Evolutionary conservation across 495 filamentous ascomycete species (phyloP).

Genomic region (Aspergillus biplanus): DNA sequence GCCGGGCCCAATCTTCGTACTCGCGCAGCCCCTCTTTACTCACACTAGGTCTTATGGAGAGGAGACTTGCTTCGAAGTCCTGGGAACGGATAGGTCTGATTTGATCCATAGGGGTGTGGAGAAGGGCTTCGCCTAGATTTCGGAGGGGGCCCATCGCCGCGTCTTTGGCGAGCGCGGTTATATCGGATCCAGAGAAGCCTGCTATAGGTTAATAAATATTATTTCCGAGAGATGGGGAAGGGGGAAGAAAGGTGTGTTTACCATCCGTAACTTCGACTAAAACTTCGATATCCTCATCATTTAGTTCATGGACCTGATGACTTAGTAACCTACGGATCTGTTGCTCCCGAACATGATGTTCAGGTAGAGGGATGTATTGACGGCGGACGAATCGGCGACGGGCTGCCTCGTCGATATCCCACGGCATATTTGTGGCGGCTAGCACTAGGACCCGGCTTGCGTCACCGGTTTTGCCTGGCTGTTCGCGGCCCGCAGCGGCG

Average conservation of each 20-base stretch:
- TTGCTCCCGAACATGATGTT: slow-evolving; percentile 73
- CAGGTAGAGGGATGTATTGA: slow-evolving; percentile 95
- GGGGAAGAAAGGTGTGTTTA: slow-evolving; percentile 37
- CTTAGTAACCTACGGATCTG: slow-evolving; percentile 79
- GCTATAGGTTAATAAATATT: slow-evolving; percentile 3
- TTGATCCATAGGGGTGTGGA: slow-evolving; percentile 90
- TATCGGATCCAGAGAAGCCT: slow-evolving; percentile 98
- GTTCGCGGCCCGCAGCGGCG: slow-evolving; percentile 85
- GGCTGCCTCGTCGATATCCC: slow-evolving; percentile 97
- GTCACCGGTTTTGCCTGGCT: slow-evolving; percentile 73
- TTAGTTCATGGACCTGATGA: slow-evolving; percentile 86
- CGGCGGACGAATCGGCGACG: slow-evolving; percentile 87
- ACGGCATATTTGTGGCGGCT: slow-evolving; percentile 94
- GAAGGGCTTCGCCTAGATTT: slow-evolving; percentile 84
- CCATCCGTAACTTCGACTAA: slow-evolving; percentile 87
- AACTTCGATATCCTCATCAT: slow-evolving; percentile 69
- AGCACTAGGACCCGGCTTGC: slow-evolving; percentile 88
- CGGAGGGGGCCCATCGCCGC: slow-evolving; percentile 97
- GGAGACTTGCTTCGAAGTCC: slow-evolving; percentile 86
- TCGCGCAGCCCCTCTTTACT: slow-evolving; percentile 78
- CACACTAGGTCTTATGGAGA: slow-evolving; percentile 89
- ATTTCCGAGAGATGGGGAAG: neutral
- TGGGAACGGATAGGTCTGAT: slow-evolving; percentile 82
- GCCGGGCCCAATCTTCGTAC: slow-evolving; percentile 92
- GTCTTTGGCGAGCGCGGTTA: slow-evolving; percentile 96